phyloP scores from a whole-genome alignment of 352 stramenopile species.

The Phytopythium litorale region DNA sequence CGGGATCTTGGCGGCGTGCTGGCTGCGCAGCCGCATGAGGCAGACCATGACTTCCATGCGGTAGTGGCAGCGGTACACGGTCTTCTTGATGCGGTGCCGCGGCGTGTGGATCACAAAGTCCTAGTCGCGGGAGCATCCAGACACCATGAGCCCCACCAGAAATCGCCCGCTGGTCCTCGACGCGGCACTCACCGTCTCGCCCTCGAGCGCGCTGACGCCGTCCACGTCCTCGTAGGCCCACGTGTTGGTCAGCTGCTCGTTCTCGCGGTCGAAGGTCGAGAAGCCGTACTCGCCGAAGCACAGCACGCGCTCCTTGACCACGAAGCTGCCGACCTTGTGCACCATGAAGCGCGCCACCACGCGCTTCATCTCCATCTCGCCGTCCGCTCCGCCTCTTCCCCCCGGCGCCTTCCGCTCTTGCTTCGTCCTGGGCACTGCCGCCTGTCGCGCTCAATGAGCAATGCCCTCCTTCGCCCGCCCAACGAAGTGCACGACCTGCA shows the following conservation, averaged over 20 bases:
- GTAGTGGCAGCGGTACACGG: constrained; percentile 73
- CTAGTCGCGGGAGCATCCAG: neutral
- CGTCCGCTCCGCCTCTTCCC: neutral
- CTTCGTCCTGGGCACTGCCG: neutral
- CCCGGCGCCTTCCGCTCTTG: neutral
- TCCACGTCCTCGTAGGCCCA: constrained; percentile 83
- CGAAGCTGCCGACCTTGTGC: constrained; percentile 79
- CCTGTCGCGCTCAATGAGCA: neutral
- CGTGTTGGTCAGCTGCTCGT: constrained; percentile 68
- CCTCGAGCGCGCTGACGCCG: constrained; percentile 48
- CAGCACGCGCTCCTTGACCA: constrained; percentile 80
- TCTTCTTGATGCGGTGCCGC: constrained; percentile 78
- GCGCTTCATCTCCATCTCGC: constrained; percentile 47
- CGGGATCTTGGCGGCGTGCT: constrained; percentile 44
- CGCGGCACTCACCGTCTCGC: constrained; percentile 40
- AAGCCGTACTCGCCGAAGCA: constrained; percentile 76
- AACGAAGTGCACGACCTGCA: neutral
- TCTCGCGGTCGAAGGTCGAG: constrained; percentile 68
- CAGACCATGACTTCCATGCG: constrained; percentile 83
- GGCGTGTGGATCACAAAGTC: constrained; percentile 78
- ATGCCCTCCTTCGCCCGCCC: neutral
- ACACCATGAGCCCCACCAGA: neutral
- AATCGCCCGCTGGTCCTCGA: no score
- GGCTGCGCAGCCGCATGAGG: constrained; percentile 67
- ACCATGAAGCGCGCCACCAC: constrained; percentile 80